Conservation (phyloP, 106 monocot species). For the Amphibolis antarctica region DNA sequence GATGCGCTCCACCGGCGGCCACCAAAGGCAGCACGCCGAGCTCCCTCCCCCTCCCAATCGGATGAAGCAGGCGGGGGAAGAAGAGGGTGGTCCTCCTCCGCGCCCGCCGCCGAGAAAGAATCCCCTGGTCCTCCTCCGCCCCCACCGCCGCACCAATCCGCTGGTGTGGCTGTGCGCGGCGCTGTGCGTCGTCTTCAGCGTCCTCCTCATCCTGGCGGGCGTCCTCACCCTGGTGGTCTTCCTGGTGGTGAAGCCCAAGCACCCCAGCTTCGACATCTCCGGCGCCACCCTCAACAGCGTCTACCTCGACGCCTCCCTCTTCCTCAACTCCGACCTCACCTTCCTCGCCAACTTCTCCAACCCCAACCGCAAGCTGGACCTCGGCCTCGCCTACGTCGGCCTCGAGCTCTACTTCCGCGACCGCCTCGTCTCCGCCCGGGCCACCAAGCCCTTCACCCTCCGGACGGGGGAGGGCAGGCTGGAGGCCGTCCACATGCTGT, state of each 20-base stretch:
- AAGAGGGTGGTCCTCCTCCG: too few species aligned
- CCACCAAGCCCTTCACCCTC: conserved; percentile 46
- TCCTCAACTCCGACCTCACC: conserved; percentile 66
- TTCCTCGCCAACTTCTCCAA: conserved; percentile 84
- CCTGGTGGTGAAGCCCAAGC: conserved; percentile 58
- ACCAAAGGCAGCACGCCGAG: too few species aligned
- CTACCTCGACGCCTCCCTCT: conserved; percentile 57
- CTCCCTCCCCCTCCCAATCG: too few species aligned
- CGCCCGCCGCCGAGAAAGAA: not conserved
- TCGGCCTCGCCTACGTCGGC: conserved; percentile 39
- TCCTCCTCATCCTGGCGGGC: conserved; percentile 61
- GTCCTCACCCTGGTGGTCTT: conserved; percentile 59
- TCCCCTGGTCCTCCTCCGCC: conserved; percentile 32
- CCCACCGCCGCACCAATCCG: conserved; percentile 42
- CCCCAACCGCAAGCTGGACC: conserved; percentile 58
- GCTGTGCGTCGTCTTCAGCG: conserved; percentile 60
- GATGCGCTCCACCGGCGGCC: too few species aligned
- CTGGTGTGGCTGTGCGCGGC: conserved; percentile 48
- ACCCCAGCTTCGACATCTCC: conserved; percentile 48
- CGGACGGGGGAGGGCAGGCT: conserved; percentile 39
- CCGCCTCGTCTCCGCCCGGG: conserved; percentile 41
- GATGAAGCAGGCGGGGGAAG: too few species aligned
- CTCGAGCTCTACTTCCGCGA: conserved; percentile 67
- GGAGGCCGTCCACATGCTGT: conserved; percentile 55
- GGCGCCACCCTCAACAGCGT: conserved; percentile 59